Evolutionary conservation across 805 yeast genomes (phyloP).

Genomic region (Wickerhamiella spandovensis): DNA sequence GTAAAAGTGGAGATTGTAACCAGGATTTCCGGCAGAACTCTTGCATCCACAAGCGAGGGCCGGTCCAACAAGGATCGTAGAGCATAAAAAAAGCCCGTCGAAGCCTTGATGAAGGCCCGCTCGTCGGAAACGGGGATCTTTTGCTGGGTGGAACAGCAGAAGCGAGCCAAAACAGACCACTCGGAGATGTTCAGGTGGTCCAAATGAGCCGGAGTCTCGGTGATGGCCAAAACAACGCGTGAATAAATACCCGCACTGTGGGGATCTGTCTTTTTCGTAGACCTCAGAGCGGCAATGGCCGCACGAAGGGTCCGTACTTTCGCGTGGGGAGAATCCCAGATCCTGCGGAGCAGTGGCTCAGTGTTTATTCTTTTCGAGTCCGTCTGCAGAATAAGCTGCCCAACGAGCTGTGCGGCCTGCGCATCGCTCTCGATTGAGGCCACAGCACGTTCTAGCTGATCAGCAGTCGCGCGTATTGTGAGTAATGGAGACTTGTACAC

Average conservation of each 20-base stretch:
- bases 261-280: neutral
- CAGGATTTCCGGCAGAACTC: neutral
- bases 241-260: neutral
- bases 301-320: neutral
- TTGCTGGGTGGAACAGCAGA: neutral
- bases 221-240: neutral
- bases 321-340: neutral
- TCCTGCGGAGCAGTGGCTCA: neutral
- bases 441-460: neutral
- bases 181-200: conserved; percentile 1
- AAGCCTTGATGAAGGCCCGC: neutral
- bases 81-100: neutral
- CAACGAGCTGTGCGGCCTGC: neutral
- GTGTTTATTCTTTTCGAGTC: neutral
- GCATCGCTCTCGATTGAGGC: neutral
- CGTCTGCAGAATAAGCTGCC: neutral
- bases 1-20: neutral
- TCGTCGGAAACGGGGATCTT: neutral
- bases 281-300: neutral
- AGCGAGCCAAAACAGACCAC: neutral
- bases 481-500: neutral
- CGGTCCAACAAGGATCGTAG: neutral
- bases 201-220: neutral
- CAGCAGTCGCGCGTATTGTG: neutral
- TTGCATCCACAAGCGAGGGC: neutral